phyloP scores from a whole-genome alignment of 306 rosid species.

The Medicago truncatula region DNA sequence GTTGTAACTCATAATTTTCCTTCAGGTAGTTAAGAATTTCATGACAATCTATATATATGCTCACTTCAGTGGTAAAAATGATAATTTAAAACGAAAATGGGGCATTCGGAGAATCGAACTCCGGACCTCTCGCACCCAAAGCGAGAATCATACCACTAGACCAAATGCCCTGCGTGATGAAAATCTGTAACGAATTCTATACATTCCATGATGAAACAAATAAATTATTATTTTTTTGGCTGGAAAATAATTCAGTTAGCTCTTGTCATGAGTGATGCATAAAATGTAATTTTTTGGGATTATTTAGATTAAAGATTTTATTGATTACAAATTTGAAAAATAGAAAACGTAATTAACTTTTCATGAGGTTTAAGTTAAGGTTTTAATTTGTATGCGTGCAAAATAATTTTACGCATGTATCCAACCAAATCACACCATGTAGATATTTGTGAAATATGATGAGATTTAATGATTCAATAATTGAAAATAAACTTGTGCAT shows the following conservation, averaged over 20 bases:
- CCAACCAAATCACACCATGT: too few species aligned
- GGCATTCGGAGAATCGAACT: slow-evolving; percentile 51
- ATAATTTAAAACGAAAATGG: neutral
- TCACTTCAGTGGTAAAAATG: neutral
- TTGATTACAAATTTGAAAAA: neutral
- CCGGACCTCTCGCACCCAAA: slow-evolving; percentile 51
- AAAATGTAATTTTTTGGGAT: neutral
- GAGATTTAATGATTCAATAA: too few species aligned
- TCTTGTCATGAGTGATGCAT: neutral
- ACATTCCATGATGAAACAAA: rapidly evolving
- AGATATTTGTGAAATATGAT: too few species aligned
- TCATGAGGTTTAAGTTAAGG: too few species aligned
- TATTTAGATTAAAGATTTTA: neutral
- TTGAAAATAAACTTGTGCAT: too few species aligned
- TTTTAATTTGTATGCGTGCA: too few species aligned
- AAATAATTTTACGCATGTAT: too few species aligned
- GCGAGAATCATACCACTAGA: slow-evolving; percentile 53
- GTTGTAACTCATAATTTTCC: too few species aligned
- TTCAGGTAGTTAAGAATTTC: too few species aligned
- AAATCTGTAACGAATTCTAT: rapidly evolving
- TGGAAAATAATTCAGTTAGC: neutral
- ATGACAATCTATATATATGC: too few species aligned
- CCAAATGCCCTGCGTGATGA: slow-evolving; percentile 21
- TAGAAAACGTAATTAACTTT: too few species aligned
- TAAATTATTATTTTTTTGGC: neutral